These are phyloP conservation scores for Hirschfeldia incana DNA, from an alignment of 345 rosid species.

Conservation along the genomic window DNA sequence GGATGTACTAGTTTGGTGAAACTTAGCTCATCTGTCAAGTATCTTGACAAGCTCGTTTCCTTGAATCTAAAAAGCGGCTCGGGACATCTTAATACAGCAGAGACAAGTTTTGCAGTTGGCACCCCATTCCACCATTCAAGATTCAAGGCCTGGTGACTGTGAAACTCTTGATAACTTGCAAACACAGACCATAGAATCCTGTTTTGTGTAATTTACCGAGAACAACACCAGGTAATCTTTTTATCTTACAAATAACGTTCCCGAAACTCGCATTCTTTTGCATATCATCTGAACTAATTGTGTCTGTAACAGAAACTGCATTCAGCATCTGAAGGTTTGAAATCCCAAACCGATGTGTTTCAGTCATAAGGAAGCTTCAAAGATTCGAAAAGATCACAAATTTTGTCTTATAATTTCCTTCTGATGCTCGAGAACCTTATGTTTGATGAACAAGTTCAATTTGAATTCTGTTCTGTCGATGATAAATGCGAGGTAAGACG, in stretches of 20 bases:
- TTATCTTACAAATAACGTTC: background rate
- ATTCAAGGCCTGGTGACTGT: background rate
- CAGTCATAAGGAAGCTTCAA: too few species aligned
- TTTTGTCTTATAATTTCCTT: too few species aligned
- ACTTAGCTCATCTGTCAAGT: too few species aligned
- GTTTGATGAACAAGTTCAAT: background rate
- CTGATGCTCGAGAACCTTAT: background rate
- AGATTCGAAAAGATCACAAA: too few species aligned
- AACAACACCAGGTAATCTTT: background rate
- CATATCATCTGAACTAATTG: background rate
- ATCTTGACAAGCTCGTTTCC: too few species aligned
- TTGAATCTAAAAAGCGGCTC: too few species aligned
- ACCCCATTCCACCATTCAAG: background rate
- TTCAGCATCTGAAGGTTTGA: too few species aligned
- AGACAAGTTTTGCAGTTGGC: background rate
- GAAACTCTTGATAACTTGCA: background rate
- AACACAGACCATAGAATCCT: background rate
- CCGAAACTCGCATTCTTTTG: background rate
- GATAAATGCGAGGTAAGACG: background rate
- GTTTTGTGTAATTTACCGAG: background rate
- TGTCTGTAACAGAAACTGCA: background rate
- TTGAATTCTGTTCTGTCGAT: background rate
- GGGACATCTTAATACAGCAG: too few species aligned
- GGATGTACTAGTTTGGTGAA: too few species aligned
- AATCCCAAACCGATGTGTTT: too few species aligned